Conservation (phyloP, 2,329 filamentous ascomycete genomes). For the Penicillium freii region DNA sequence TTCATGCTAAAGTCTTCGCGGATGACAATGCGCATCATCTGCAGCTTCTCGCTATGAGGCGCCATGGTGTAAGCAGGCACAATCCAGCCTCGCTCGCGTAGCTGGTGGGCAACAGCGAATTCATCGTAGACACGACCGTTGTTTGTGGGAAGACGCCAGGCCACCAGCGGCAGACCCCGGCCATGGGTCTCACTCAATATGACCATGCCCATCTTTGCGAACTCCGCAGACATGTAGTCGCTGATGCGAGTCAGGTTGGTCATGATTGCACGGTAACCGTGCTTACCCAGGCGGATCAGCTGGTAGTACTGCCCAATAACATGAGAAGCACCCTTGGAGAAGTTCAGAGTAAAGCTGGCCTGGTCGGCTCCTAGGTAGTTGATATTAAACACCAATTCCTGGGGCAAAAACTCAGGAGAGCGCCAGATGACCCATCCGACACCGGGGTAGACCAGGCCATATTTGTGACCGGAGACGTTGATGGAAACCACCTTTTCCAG, state of each 20-base stretch:
- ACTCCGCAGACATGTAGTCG: slow-evolving; percentile 75
- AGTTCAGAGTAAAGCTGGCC: slow-evolving; percentile 94
- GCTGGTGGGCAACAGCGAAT: slow-evolving; percentile 77
- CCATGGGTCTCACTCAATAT: slow-evolving; percentile 83
- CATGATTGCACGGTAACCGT: slow-evolving; percentile 91
- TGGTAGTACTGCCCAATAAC: slow-evolving; percentile 98
- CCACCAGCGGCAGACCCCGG: slow-evolving; percentile 80
- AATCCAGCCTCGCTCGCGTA: slow-evolving; percentile 85
- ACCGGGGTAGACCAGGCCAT: slow-evolving; percentile 77
- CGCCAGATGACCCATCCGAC: slow-evolving; percentile 95
- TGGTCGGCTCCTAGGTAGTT: slow-evolving; percentile 97
- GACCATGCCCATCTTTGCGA: slow-evolving; percentile 74
- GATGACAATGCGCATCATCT: slow-evolving; percentile 90
- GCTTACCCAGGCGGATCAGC: slow-evolving; percentile 89
- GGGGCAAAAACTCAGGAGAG: slow-evolving; percentile 74
- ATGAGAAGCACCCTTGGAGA: slow-evolving; percentile 91
- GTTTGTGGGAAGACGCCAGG: slow-evolving; percentile 70
- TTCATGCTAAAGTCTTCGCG: slow-evolving; percentile 85
- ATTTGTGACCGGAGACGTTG: slow-evolving; percentile 92
- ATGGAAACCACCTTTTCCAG: slow-evolving; percentile 86
- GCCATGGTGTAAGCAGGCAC: slow-evolving; percentile 98
- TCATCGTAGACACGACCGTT: slow-evolving; percentile 64
- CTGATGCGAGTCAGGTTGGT: slow-evolving; percentile 84
- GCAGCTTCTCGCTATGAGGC: slow-evolving; percentile 75
- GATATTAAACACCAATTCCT: slow-evolving; percentile 97